phyloP scores from a whole-genome alignment of 1,284 basidiomycete genomes.

The Quambalaria eucalypti region DNA sequence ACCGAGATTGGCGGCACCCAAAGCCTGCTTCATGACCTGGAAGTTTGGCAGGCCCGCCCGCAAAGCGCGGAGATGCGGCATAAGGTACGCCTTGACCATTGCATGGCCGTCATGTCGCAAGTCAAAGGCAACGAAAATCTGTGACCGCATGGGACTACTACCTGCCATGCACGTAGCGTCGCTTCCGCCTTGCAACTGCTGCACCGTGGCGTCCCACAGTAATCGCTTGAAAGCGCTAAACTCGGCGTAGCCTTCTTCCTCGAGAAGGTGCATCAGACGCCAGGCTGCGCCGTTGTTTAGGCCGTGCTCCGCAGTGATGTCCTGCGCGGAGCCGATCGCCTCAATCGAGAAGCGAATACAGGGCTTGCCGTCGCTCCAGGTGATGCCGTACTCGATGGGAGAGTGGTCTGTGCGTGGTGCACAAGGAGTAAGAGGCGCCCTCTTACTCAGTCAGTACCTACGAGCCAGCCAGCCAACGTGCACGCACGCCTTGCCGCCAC shows the following conservation, averaged over 20 bases:
- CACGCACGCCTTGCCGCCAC: too few relatives aligned
- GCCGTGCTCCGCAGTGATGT: background rate
- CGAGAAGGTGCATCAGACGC: background rate
- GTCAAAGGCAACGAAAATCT: background rate
- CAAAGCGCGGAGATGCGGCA: background rate
- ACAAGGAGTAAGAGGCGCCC: too few relatives aligned
- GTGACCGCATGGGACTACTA: background rate
- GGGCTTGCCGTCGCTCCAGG: too few relatives aligned
- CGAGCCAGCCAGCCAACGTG: too few relatives aligned
- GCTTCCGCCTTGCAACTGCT: background rate
- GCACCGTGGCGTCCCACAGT: background rate
- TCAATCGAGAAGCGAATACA: slow-evolving; percentile 1
- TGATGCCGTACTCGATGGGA: too few relatives aligned
- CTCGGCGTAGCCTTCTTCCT: background rate
- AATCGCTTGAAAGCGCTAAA: background rate
- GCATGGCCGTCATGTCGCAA: background rate
- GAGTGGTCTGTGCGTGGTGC: too few relatives aligned
- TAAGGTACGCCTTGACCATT: background rate
- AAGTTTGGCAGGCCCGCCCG: background rate
- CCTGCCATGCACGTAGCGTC: background rate
- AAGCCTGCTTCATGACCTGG: background rate
- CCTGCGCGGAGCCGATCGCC: background rate
- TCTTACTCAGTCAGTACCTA: too few relatives aligned
- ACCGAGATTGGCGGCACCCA: background rate
- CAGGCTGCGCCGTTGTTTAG: background rate